Conservation (phyloP, 148 eudicot species). For the Chenopodium formosanum region DNA sequence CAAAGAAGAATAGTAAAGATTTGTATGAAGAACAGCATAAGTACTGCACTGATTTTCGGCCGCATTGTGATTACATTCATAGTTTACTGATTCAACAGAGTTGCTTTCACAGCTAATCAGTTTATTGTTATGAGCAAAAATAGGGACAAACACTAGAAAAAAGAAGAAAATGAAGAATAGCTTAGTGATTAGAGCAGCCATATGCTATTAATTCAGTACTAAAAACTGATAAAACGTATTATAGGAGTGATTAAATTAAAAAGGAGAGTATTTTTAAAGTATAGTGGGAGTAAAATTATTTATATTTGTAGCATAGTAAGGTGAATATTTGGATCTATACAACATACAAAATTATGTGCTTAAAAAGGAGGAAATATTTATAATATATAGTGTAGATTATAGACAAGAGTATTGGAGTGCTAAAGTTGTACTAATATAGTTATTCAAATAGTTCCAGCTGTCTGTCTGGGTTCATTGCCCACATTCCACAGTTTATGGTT, state of each 20-base stretch:
- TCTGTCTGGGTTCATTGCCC: slow-evolving; percentile 30
- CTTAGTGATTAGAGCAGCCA: slow-evolving; percentile 32
- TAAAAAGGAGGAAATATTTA: slow-evolving; percentile 26
- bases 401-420: slow-evolving; percentile 53
- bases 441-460: slow-evolving; percentile 25
- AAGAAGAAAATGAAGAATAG: slow-evolving; percentile 25
- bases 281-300: not conserved
- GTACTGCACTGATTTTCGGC: slow-evolving; percentile 40
- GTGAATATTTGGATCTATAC: slow-evolving; percentile 42
- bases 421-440: slow-evolving; percentile 16
- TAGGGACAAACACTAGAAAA: slow-evolving; percentile 25
- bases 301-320: slow-evolving; percentile 23
- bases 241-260: slow-evolving; percentile 21
- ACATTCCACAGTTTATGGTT: slow-evolving; percentile 15
- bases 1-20: slow-evolving; percentile 50
- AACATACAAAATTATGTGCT: slow-evolving; percentile 42
- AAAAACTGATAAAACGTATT: slow-evolving; percentile 13
- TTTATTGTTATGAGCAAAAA: slow-evolving; percentile 28
- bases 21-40: slow-evolving; percentile 46
- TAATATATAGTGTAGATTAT: slow-evolving; percentile 11
- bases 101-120: slow-evolving; percentile 35
- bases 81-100: slow-evolving; percentile 24
- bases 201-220: slow-evolving; percentile 14
- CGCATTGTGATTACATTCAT: slow-evolving; percentile 28
- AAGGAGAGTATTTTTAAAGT: slow-evolving; percentile 1